Base-by-base conservation (phyloP, 202 grass and related monocot genomes). In the Miscanthus sacchariflorus region DNA sequence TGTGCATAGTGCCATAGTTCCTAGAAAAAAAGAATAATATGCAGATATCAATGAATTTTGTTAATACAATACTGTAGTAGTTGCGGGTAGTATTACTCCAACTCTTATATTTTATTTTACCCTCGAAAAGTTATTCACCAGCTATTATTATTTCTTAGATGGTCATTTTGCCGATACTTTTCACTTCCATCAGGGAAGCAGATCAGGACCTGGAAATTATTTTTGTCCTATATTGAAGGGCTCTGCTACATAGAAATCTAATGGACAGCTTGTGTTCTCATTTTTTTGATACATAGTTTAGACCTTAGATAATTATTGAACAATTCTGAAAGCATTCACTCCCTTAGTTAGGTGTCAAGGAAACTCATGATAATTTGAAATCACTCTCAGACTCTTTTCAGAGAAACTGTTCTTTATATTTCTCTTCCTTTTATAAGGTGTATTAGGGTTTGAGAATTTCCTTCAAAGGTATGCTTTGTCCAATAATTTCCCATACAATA, bases 61-160 rank as follows among this genome's bases (percentile, higher is more conserved):
- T 66, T 23, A 61, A 45, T 33, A 28, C 24, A 13, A 24, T 45
- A 28, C 54, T 75, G 0, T 44, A 30, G 3, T 23, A 82, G 38
- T 9, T 87, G 59, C 5, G 30, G 36, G 12, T 18, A 58, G 81
- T 81, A 77, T 66, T 24, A n/a, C 2, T 81, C 49, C 39, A 70
- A 18, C 14, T 76, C 21, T 13, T 33, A 50, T 85, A 5, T n/a
- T n/a, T 63, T 61, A 5, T 64, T 64, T 67, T 18, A 66, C 69
- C 69, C 50, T 84, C 44, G 25, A 77, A 72, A 12, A 2, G 5
- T 23, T 77, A 52, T 65, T 38, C n/a, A 7, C 45, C 39, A 83
- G 38, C 1, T 72, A 18, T 35, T 66, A 14, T 1, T 44, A 27
- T 71, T 50, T 17, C 72, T 78, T 54, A 14, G 65, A 78, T 72